phyloP scores from a whole-genome alignment of 106 monocot genomes.

The Dioscorea dumetorum region DNA sequence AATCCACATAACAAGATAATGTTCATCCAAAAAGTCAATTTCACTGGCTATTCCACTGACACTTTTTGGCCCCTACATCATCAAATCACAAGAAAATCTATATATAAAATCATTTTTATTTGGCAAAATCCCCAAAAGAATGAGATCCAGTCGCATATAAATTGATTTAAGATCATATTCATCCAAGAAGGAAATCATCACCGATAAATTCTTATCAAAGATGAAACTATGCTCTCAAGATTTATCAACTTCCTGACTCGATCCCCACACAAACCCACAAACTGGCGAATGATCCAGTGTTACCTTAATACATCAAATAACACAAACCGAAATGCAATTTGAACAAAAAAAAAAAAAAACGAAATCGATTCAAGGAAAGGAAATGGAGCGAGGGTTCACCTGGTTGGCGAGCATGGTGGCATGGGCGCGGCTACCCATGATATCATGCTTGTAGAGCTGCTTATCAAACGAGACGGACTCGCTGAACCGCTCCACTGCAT shows the following conservation, averaged over 20 bases:
- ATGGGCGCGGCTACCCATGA: constrained; percentile 83
- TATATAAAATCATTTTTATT: no score
- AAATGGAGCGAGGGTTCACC: constrained; percentile 18
- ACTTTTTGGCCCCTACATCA: no score
- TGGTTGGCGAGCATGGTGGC: constrained; percentile 88
- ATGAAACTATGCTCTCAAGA: neutral
- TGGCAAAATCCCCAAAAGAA: no score
- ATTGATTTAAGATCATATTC: no score
- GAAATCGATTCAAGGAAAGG: neutral
- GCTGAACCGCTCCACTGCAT: constrained; percentile 79
- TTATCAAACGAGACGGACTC: constrained; percentile 94
- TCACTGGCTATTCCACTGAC: no score
- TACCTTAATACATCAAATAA: neutral
- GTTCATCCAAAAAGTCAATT: no score
- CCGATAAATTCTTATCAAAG: neutral
- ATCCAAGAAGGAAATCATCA: no score
- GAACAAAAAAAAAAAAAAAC: no score
- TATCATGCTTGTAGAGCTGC: constrained; percentile 88
- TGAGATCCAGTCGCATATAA: no score
- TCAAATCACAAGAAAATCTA: no score
- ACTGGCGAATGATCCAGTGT: no score
- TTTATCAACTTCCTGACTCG: neutral
- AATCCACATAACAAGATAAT: no score
- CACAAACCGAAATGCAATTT: neutral
- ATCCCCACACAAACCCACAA: neutral